phyloP scores from a whole-genome alignment of 768 basidiomycete species.

The Tephrocybe sp. region DNA sequence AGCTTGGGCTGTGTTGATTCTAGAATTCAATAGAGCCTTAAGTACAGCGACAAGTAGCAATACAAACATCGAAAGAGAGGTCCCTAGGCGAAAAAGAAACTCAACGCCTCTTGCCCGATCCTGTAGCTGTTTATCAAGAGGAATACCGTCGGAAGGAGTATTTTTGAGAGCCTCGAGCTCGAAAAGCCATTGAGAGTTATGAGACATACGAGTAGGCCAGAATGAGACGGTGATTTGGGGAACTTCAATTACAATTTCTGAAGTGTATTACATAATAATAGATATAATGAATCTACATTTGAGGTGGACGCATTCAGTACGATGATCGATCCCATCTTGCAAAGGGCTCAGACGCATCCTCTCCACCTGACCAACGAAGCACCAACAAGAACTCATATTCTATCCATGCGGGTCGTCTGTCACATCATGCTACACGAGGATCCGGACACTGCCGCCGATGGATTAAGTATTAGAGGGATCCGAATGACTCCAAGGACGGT shows the following conservation, averaged over 20 bases:
- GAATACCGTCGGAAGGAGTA: slow-evolving; percentile 54
- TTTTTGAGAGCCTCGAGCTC: slow-evolving; percentile 53
- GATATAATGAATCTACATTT: too few species aligned
- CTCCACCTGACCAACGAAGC: background rate
- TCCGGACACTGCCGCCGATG: background rate
- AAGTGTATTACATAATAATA: too few species aligned
- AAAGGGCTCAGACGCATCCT: too few species aligned
- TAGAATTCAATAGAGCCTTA: slow-evolving; percentile 10
- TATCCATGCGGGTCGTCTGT: background rate
- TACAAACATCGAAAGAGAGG: slow-evolving; percentile 74
- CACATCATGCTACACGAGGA: slow-evolving; percentile 6
- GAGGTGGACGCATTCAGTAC: too few species aligned
- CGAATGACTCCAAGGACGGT: slow-evolving; percentile 7
- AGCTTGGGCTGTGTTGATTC: slow-evolving; percentile 68
- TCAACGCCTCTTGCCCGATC: slow-evolving; percentile 82
- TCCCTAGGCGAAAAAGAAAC: slow-evolving; percentile 81
- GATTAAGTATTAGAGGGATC: background rate
- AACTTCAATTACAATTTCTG: too few species aligned
- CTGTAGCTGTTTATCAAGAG: slow-evolving; percentile 72
- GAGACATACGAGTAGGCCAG: slow-evolving; percentile 8
- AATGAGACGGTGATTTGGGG: background rate
- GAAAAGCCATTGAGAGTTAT: slow-evolving; percentile 71
- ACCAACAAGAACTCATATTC: background rate
- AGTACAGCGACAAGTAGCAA: slow-evolving; percentile 13
- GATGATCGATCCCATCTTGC: too few species aligned